Evolutionary conservation across 2,329 filamentous ascomycete species (phyloP).

Genomic region (Fusarium papillatum): DNA sequence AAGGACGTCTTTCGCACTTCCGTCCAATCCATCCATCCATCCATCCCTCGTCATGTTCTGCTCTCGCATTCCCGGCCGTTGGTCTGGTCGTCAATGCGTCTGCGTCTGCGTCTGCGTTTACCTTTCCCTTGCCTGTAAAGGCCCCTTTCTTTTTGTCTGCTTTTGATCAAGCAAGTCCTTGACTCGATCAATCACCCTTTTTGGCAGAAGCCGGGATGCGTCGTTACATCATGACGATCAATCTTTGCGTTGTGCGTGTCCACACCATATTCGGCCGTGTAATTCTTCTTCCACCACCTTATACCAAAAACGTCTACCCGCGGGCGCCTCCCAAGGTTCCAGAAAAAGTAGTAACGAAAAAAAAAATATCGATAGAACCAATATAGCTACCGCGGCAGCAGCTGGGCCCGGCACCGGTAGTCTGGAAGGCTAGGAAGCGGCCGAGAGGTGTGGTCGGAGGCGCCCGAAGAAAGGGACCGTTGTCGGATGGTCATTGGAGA

Average conservation of each 20-base stretch:
- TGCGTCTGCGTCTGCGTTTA: neutral
- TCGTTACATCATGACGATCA: slow-evolving; percentile 5
- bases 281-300: slow-evolving; percentile 3
- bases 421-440: slow-evolving; percentile 19
- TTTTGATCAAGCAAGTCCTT: neutral
- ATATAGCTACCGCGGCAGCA: slow-evolving; percentile 5
- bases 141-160: neutral
- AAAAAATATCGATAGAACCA: neutral
- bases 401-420: slow-evolving; percentile 4
- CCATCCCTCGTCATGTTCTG: slow-evolving; percentile 33
- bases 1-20: slow-evolving; percentile 23
- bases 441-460: slow-evolving; percentile 21
- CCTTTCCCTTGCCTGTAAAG: neutral
- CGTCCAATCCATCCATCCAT: slow-evolving; percentile 2
- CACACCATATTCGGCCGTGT: slow-evolving; percentile 1
- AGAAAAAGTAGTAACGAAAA: neutral
- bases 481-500: slow-evolving; percentile 13
- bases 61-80: slow-evolving; percentile 10
- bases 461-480: slow-evolving; percentile 25
- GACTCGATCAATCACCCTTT: neutral
- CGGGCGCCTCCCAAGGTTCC: neutral
- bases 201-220: neutral
- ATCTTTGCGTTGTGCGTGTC: neutral
- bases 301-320: neutral
- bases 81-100: neutral